Percentiles rank a stretch among this genome's conserved stretches.
These are phyloP conservation scores for Boletellus ananas DNA, from an alignment of 768 basidiomycete species.

Conservation along the genomic window DNA sequence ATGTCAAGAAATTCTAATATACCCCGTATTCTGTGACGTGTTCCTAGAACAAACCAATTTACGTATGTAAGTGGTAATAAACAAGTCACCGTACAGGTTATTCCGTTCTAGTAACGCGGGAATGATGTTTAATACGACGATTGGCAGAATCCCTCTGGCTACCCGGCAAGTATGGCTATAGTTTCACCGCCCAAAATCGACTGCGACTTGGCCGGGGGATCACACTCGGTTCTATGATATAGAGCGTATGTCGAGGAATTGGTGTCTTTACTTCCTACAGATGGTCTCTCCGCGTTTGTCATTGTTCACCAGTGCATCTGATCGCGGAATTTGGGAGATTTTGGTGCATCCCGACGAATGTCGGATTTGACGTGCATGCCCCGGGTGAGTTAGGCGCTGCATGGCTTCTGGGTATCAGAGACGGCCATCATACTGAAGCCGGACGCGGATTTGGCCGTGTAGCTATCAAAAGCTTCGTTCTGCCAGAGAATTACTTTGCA, in stretches of 20 bases:
- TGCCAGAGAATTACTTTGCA: slow-evolving; percentile 83
- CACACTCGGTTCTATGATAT: slow-evolving; percentile 77
- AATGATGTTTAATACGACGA: slow-evolving; percentile 69
- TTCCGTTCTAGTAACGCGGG: slow-evolving; percentile 79
- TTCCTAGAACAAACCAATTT: slow-evolving; percentile 52
- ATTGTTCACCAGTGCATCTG: slow-evolving; percentile 93
- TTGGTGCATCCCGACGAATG: slow-evolving; percentile 86
- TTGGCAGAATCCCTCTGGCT: slow-evolving; percentile 57
- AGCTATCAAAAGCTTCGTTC: slow-evolving; percentile 86
- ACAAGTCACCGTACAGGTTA: slow-evolving; percentile 69
- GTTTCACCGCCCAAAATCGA: slow-evolving; percentile 23
- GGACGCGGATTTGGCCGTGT: slow-evolving; percentile 90
- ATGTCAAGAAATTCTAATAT: slow-evolving; percentile 98
- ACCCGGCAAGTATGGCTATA: slow-evolving; percentile 45
- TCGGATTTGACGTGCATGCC: slow-evolving; percentile 78
- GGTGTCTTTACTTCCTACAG: slow-evolving; percentile 64
- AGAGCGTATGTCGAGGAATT: slow-evolving; percentile 75
- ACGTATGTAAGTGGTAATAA: not conserved
- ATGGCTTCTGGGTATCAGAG: slow-evolving; percentile 77
- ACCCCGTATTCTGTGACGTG: slow-evolving; percentile 94
- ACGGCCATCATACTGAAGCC: slow-evolving; percentile 68
- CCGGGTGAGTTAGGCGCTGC: slow-evolving; percentile 83
- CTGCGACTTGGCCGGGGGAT: not conserved
- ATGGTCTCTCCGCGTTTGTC: slow-evolving; percentile 70
- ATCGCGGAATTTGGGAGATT: slow-evolving; percentile 92